These are phyloP conservation scores for Umbelopsis ramanniana DNA, from an alignment of 192 early-diverging fungal genomes.

Conservation along the genomic window DNA sequence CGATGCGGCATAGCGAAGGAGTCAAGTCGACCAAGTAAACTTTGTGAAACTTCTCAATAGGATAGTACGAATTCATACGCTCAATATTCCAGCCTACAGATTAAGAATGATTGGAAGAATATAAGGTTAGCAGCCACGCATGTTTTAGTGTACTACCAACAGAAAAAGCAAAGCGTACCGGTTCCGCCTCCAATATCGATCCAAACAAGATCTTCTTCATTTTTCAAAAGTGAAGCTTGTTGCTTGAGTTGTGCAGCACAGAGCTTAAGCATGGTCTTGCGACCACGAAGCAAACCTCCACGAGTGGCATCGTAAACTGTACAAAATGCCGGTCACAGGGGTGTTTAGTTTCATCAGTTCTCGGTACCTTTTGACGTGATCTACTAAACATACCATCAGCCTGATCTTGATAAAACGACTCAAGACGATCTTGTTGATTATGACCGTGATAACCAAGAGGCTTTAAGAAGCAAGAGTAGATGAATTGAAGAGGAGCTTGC, in stretches of 20 bases:
- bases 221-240: constrained; percentile 19
- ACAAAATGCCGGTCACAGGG: not conserved
- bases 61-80: constrained; percentile 75
- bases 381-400: constrained; percentile 56
- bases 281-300: constrained; percentile 69
- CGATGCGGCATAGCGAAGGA: constrained; percentile 79
- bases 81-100: constrained; percentile 70
- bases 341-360: not conserved
- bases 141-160: not conserved
- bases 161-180: constrained; percentile 31
- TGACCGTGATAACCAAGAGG: constrained; percentile 62
- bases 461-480: constrained; percentile 80
- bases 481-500: constrained; percentile 55
- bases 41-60: constrained; percentile 73
- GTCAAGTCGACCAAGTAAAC: constrained; percentile 87
- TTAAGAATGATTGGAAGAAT: not conserved
- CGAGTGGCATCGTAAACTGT: constrained; percentile 80
- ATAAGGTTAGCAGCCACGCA: not conserved
- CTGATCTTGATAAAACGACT: constrained; percentile 82
- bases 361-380: not conserved
- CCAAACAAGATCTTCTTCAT: constrained; percentile 47
- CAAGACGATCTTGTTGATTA: constrained; percentile 73
- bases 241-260: constrained; percentile 75
- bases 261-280: constrained; percentile 81
- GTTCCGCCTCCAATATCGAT: constrained; percentile 72